Conservation (phyloP, 352 stramenopile species). For the Phytophthora pinifolia region DNA sequence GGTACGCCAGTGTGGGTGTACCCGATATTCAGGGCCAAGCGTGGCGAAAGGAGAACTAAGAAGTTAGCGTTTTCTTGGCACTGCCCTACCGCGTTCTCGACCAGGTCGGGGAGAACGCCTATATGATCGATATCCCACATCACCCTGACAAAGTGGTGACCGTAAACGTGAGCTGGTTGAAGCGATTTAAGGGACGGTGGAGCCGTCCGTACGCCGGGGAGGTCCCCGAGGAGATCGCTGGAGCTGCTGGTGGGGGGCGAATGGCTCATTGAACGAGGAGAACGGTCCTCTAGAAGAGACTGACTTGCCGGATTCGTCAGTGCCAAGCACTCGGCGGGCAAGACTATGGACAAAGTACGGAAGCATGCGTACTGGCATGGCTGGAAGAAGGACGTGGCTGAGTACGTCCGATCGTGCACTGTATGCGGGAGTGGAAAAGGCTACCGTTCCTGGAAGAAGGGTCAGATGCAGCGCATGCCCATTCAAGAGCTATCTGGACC, state of each 20-base stretch:
- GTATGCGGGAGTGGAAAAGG: neutral
- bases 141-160: conserved; percentile 3
- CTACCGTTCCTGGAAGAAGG: conserved; percentile 1
- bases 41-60: conserved; percentile 1
- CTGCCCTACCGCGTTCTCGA: neutral
- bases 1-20: neutral
- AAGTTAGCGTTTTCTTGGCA: conserved; percentile 7
- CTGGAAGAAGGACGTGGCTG: neutral
- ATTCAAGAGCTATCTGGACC: neutral
- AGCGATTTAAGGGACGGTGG: neutral
- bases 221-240: neutral
- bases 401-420: neutral
- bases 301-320: too few species aligned
- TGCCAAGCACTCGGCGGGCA: too few species aligned
- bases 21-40: neutral
- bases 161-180: conserved; percentile 3
- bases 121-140: neutral
- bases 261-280: too few species aligned
- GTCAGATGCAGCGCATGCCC: neutral
- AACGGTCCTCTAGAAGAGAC: too few species aligned
- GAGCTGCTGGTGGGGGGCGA: too few species aligned
- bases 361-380: neutral
- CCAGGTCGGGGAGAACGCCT: conserved; percentile 1
- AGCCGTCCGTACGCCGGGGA: neutral
- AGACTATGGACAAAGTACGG: neutral